Evolutionary conservation across 2,329 filamentous ascomycete species (phyloP), one percentile per base, ranked within the genome.

Genomic region (Dothiorella sarmentorum): DNA sequence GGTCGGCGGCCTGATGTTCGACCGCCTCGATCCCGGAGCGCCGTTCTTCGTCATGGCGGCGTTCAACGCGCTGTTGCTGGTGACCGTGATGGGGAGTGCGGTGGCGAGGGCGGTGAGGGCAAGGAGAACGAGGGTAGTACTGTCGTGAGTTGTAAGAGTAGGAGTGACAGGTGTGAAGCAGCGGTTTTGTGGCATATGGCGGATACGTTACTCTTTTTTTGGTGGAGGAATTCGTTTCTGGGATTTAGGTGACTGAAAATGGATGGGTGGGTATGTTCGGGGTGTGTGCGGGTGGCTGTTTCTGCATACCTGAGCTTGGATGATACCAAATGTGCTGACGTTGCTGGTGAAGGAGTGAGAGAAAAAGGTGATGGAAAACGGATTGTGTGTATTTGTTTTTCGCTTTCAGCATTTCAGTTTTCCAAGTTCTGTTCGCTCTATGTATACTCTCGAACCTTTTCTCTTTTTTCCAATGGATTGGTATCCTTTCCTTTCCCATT

Each of bases 41-140:
- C 94, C 94, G 0, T 97, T 99, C 71, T 96, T 91, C 70, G 87
- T 97, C 80, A 93, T 99, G 87, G 91, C 92, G 0, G 78, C 78
- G 0, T 97, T 97, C 71, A 97, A 97, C 69, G 89, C 75, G 0
- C 63, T 90, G 1, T 72, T 97, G 57, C 76, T 95, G 11, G 68
- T 85, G 6, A 81, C 71, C 1, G 68, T 65, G 2, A 29, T 69
- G 10, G 64, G 57, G 15, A 66, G 69, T 18, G 62, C 43, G 27
- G 4, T 20, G 2, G 29, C 17, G 38, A 59, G 26, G 31, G 22
- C 15, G 7, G 29, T 38, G 2, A 45, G 22, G 47, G 47, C 18
- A n/a, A 49, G 40, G 22, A 58, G 26, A 22, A 58, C 55, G 11
- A 58, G 55, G 44, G n/a, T 53, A 7, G 42, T 58, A 7, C 38